Percentiles rank a stretch among this genome's conserved stretches.
Evolutionary conservation across 305 asterid genomes (phyloP).

Genomic region (Stenogyne calaminthoides): DNA sequence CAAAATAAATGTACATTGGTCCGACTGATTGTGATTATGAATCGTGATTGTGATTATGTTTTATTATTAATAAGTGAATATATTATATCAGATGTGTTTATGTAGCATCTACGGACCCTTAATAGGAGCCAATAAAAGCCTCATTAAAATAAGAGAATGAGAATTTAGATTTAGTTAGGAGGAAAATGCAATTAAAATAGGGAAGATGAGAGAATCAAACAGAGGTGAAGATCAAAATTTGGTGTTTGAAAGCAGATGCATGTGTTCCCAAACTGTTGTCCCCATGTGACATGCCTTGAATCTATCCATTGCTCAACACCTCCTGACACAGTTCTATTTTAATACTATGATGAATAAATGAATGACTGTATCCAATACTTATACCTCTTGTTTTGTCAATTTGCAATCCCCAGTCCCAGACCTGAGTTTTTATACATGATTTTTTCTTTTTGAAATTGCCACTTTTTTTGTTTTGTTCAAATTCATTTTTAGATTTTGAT

Average conservation of each 20-base stretch:
- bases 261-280: constrained; percentile 29
- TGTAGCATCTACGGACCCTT: not conserved
- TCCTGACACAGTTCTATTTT: not conserved
- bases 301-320: not conserved
- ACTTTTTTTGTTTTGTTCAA: no score
- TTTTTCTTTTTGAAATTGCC: no score
- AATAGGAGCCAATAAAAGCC: no score
- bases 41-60: not conserved
- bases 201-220: constrained; percentile 29
- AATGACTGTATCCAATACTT: no score
- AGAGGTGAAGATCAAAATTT: constrained; percentile 29
- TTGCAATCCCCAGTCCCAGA: no score
- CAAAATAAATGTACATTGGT: not conserved
- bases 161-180: not conserved
- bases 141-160: not conserved
- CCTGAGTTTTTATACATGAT: no score
- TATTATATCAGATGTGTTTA: not conserved
- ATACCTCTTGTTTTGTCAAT: no score
- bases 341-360: no score
- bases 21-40: not conserved
- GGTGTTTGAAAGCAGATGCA: constrained; percentile 31
- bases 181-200: not conserved
- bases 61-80: not conserved
- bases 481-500: no score
- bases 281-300: constrained; percentile 45